Conservation (phyloP, 192 early-diverging fungal genomes). For the Geosiphon pyriformis region DNA sequence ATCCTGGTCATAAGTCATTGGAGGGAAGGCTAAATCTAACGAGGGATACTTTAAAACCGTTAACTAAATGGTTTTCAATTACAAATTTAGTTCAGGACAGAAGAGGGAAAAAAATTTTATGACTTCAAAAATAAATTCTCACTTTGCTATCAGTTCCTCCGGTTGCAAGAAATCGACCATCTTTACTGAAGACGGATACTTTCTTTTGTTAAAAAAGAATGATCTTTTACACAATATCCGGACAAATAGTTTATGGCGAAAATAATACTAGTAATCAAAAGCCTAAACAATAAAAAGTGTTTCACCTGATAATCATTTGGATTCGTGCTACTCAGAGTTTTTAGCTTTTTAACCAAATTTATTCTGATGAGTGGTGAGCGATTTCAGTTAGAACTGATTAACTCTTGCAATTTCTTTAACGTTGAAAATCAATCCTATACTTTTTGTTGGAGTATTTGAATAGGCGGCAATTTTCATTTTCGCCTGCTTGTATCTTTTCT, state of each 20-base stretch:
- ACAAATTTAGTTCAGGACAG: background rate
- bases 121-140: slow-evolving; percentile 17
- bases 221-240: background rate
- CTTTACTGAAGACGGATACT: slow-evolving; percentile 58
- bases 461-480: slow-evolving; percentile 73
- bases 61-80: slow-evolving; percentile 21
- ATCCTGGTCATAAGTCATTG: slow-evolving; percentile 49
- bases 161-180: slow-evolving; percentile 59
- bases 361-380: slow-evolving; percentile 32
- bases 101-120: slow-evolving; percentile 1
- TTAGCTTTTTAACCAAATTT: slow-evolving; percentile 28
- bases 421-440: slow-evolving; percentile 25
- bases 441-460: slow-evolving; percentile 55
- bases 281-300: background rate
- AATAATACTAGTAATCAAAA: too few relatives aligned
- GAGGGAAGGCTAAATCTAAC: slow-evolving; percentile 39
- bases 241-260: too few relatives aligned
- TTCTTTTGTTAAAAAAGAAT: slow-evolving; percentile 28
- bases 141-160: slow-evolving; percentile 70
- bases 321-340: slow-evolving; percentile 49
- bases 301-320: slow-evolving; percentile 53
- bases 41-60: slow-evolving; percentile 59
- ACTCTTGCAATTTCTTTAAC: background rate
- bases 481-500: slow-evolving; percentile 58
- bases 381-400: background rate